These are phyloP conservation scores for Aureobasidium sp. DNA, from an alignment of 2,329 filamentous ascomycete species.

Conservation along the genomic window DNA sequence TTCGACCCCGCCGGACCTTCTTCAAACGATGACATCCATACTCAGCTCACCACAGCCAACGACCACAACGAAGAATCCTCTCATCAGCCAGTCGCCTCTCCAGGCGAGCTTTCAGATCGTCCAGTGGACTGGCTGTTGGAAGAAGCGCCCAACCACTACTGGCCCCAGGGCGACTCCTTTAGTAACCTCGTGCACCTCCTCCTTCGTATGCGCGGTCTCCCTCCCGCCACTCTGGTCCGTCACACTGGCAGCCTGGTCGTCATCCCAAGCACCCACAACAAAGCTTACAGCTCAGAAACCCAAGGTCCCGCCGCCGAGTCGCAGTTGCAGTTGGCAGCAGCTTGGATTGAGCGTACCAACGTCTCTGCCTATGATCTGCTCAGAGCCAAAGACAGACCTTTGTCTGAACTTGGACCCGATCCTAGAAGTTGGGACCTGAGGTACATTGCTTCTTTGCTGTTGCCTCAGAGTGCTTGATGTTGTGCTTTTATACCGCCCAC, in stretches of 20 bases:
- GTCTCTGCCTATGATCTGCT: background rate
- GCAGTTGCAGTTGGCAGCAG: slow-evolving; percentile 4
- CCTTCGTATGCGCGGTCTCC: slow-evolving; percentile 46
- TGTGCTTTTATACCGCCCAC: background rate
- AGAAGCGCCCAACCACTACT: slow-evolving; percentile 42
- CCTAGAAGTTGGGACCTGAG: slow-evolving; percentile 8
- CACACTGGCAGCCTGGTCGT: slow-evolving; percentile 28
- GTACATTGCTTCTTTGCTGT: slow-evolving; percentile 7
- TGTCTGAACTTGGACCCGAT: background rate
- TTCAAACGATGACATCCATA: background rate
- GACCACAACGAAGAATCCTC: background rate
- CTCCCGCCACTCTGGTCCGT: slow-evolving; percentile 30
- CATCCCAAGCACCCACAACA: slow-evolving; percentile 5
- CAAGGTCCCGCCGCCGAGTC: background rate
- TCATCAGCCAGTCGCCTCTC: background rate
- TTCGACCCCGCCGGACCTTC: slow-evolving; percentile 15
- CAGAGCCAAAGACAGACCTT: background rate
- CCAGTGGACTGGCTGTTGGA: slow-evolving; percentile 44
- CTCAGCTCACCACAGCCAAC: background rate
- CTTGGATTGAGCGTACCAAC: slow-evolving; percentile 7
- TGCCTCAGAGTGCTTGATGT: slow-evolving; percentile 3
- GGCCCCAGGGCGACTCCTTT: slow-evolving; percentile 49
- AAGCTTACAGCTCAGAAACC: slow-evolving; percentile 5
- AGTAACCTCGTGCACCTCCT: slow-evolving; percentile 49
- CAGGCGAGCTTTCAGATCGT: background rate